A percentile compares a stretch with the other conserved stretches of the same genome.
phyloP scores from a whole-genome alignment of 1,284 basidiomycete species.

The Schizophyllum commune region DNA sequence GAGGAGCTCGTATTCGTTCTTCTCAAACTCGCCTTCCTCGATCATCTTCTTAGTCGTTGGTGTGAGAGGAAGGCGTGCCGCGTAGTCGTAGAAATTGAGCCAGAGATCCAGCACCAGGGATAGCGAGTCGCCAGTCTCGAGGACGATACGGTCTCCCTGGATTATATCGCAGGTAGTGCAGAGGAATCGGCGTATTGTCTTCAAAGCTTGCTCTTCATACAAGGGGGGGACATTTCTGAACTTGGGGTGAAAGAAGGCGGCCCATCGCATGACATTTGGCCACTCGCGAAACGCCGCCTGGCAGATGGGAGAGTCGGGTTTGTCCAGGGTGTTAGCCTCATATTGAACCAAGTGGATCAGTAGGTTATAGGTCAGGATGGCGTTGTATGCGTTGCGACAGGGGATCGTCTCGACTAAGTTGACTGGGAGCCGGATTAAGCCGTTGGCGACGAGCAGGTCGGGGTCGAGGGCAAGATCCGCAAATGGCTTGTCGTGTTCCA shows the following conservation, averaged over 20 bases:
- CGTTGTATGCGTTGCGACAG: background rate
- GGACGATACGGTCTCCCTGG: background rate
- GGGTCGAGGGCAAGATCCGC: too few relatives aligned
- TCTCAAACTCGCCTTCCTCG: background rate
- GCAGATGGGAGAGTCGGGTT: background rate
- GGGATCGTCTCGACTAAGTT: too few relatives aligned
- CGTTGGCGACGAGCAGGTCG: too few relatives aligned
- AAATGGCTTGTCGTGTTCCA: too few relatives aligned
- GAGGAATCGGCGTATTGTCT: background rate
- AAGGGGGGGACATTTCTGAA: background rate
- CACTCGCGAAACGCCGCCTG: background rate
- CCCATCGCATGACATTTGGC: background rate
- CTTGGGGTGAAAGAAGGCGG: background rate
- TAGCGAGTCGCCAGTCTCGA: background rate
- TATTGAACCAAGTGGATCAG: background rate
- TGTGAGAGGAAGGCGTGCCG: background rate
- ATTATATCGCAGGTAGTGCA: background rate
- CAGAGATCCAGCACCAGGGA: background rate
- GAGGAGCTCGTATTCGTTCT: background rate
- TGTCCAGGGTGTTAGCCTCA: background rate
- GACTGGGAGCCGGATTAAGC: too few relatives aligned
- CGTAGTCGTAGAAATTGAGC: background rate
- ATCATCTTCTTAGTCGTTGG: background rate
- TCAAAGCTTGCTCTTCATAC: background rate
- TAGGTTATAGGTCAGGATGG: background rate